A percentile compares a stretch with the other conserved stretches of the same genome.
Evolutionary conservation across 2,329 filamentous ascomycete species (phyloP).

Genomic region (Dothideomycetes sp.): DNA sequence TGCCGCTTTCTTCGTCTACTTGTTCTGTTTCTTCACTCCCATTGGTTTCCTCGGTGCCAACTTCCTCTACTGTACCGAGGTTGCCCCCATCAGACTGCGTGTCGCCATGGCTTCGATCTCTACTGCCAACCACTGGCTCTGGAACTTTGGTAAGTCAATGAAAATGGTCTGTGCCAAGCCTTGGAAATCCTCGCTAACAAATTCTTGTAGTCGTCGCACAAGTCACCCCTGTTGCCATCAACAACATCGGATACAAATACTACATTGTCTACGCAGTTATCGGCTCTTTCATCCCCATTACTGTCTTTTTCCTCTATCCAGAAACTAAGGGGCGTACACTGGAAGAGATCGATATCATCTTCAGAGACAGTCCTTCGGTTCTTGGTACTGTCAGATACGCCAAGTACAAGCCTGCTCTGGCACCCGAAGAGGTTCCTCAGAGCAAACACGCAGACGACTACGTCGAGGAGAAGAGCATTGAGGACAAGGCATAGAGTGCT

Average conservation of each 20-base stretch:
- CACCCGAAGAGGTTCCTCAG: slow-evolving; percentile 5
- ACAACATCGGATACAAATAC: slow-evolving; percentile 44
- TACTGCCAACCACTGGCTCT: slow-evolving; percentile 47
- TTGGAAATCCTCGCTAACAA: too few species aligned
- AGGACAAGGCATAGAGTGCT: too few species aligned
- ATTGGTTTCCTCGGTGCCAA: slow-evolving; percentile 52
- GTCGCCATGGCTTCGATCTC: slow-evolving; percentile 49
- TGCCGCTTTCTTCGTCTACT: slow-evolving; percentile 48
- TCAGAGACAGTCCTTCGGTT: slow-evolving; percentile 16
- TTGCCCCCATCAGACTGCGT: slow-evolving; percentile 44
- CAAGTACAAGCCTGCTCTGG: slow-evolving; percentile 13
- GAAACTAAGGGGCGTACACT: slow-evolving; percentile 25
- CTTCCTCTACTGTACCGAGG: slow-evolving; percentile 52
- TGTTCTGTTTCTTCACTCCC: slow-evolving; percentile 53
- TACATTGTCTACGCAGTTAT: slow-evolving; percentile 44
- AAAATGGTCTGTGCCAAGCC: too few species aligned
- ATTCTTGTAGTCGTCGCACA: slow-evolving; percentile 37
- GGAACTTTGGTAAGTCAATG: slow-evolving; percentile 29
- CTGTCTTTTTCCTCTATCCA: slow-evolving; percentile 35
- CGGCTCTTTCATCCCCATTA: slow-evolving; percentile 36
- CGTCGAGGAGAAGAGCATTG: slow-evolving; percentile 9
- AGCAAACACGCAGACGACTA: slow-evolving; percentile 6
- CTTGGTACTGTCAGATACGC: slow-evolving; percentile 13
- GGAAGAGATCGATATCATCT: slow-evolving; percentile 25
- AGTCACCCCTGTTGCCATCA: slow-evolving; percentile 40